Conservation (phyloP, 306 rosid genomes). For the peach (Prunus persica) region Prunus_persica_NCBIv2 NC_034011.1:23678501-23679000, state of each 20-base stretch:
- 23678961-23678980: conserved; percentile 77
- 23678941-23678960: neutral
- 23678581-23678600: conserved; percentile 96
- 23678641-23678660: conserved; percentile 89
- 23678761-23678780: conserved; percentile 96
- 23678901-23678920: neutral
- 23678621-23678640: conserved; percentile 93
- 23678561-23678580: conserved; percentile 85
- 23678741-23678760: conserved; percentile 92
- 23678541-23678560: conserved; percentile 86
- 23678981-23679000: conserved; percentile 71
- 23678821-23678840: conserved; percentile 85
- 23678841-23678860: conserved; percentile 83
- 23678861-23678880: conserved; percentile 91
- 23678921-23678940: neutral
- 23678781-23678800: conserved; percentile 96
- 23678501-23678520: conserved; percentile 62
- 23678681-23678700: conserved; percentile 92
- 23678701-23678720: conserved; percentile 94
- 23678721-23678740: conserved; percentile 95
- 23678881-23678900: conserved; percentile 70
- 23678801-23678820: conserved; percentile 85
- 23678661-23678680: conserved; percentile 98
- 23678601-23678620: conserved; percentile 94
- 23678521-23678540: conserved; percentile 90